Base-by-base conservation (phyloP, 768 basidiomycete genomes). In the Trametes maxima region DNA sequence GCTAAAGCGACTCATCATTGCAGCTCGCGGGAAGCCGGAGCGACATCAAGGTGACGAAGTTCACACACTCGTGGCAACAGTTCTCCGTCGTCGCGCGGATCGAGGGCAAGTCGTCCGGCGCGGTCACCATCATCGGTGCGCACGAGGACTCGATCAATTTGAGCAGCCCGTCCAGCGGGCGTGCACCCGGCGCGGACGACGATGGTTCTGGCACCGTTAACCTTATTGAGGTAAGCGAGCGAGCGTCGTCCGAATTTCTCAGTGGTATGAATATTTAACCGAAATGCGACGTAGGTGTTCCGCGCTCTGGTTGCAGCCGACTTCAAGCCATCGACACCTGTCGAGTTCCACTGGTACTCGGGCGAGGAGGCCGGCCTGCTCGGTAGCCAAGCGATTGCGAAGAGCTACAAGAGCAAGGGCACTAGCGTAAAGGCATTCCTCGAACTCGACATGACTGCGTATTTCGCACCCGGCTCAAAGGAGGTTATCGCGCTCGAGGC, bases 291-390 rank as follows among this genome's bases (percentile, higher is more conserved):
- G 16, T 35, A 50, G 49, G 49, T 50, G 1, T 77, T 79, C 61
- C 74, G 80, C 22, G 72, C 74, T 2, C 72, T 82, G 37, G 53
- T 82, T 24, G 77, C 75, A 1, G 67, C 75, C 25, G 75, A 72
- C n/a, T 81, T 78, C 66, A 71, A 66, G 35, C 81, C 80, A 0
- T 69, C 67, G 10, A 77, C 73, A 28, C 74, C 80, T 21, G 68
- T 82, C 35, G 80, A 82, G 54, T 81, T 81, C 60, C 80, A 82
- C 53, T 83, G 80, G 81, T 83, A 75, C 60, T 75, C 79, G 21
- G 79, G 74, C 39, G 79, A 81, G 57, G 77, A 60, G 60, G 69
- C 58, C n/a, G 72, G 72, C 16, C 56, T 67, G 39, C 65, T 76
- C 51, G 83, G 82, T 40, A 78, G 76, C 35, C 78, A 78, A 62